Evolutionary conservation across 192 early-diverging fungal species (phyloP), one percentile per base, ranked within the genome.

Genomic region (Coemansia sp.): DNA sequence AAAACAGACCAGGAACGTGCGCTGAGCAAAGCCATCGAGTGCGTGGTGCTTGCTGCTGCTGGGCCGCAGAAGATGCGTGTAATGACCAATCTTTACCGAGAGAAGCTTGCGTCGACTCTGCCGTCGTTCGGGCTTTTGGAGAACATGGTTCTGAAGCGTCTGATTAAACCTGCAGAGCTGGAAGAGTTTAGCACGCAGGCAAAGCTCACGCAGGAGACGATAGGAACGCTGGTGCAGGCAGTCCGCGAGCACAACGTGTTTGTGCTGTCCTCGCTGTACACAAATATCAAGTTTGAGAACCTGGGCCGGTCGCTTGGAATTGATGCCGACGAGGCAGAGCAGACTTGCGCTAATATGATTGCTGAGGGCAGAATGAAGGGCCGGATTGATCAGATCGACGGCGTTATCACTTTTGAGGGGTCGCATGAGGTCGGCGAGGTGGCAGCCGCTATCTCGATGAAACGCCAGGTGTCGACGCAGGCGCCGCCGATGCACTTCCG

Each of bases 171-270:
- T 11, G 71, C 82, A 8, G 93, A 97, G 75, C 90, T 96, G 12
- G 89, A 86, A 29, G 88, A 91, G 56, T 96, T 96, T 68, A 82
- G 86, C 11, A 66, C 69, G 58, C 87, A 88, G 14, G 93, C 94
- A 8, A 62, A 76, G 49, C 72, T 96, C 38, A 77, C 85, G 2
- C 92, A 91, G 56, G 86, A 89, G 30, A 89, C 87, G 22, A 93
- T 92, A 7, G 64, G 56, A 1, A 92, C 94, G 1, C 84, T 98
- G 18, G 94, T 93, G 71, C 85, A 92, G 2, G 96, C 95, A 7
- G 94, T 98, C 25, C 94, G 92, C 45, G 94, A 98, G 77, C 96
- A 98, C 81, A 98, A 98, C 72, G 69, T 92, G 20, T 83, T 97
- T 48, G 87, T 94, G 16, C 89, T 93, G 1, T 92, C 91, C 64